A percentile compares a stretch with the other conserved stretches of the same genome.
Evolutionary conservation across 2,329 filamentous ascomycete species (phyloP).

Genomic region (Dothiorella sarmentorum): DNA sequence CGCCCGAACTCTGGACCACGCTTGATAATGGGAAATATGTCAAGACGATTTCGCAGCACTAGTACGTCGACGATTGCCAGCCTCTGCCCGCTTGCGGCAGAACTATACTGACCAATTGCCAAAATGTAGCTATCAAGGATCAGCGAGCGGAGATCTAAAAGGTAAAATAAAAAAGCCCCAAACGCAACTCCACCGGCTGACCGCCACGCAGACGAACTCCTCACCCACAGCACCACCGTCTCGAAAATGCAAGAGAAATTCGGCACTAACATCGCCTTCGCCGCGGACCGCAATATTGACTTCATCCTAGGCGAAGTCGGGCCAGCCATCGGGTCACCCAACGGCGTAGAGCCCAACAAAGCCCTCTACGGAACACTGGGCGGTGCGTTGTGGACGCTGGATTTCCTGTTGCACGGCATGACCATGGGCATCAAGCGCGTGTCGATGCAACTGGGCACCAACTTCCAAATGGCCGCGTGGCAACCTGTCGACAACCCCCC

Average conservation of each 20-base stretch:
- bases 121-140: not conserved
- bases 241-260: not conserved
- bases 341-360: too few species aligned
- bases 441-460: not conserved
- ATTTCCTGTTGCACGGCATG: slow-evolving; percentile 11
- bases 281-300: too few species aligned
- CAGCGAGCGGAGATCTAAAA: not conserved
- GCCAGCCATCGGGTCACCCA: not conserved
- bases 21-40: not conserved
- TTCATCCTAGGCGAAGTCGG: slow-evolving; percentile 1
- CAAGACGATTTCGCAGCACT: not conserved
- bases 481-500: not conserved
- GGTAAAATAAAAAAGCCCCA: not conserved
- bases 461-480: not conserved
- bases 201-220: not conserved
- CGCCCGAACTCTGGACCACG: not conserved
- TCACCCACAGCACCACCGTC: not conserved
- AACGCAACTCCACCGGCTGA: too few species aligned
- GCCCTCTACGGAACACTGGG: not conserved
- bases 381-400: not conserved
- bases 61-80: not conserved
- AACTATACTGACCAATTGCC: too few species aligned
- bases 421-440: not conserved
- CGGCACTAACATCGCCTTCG: not conserved
- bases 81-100: too few species aligned